Evolutionary conservation across 2,329 filamentous ascomycete species (phyloP).

Genomic region (Colletotrichum horii): DNA sequence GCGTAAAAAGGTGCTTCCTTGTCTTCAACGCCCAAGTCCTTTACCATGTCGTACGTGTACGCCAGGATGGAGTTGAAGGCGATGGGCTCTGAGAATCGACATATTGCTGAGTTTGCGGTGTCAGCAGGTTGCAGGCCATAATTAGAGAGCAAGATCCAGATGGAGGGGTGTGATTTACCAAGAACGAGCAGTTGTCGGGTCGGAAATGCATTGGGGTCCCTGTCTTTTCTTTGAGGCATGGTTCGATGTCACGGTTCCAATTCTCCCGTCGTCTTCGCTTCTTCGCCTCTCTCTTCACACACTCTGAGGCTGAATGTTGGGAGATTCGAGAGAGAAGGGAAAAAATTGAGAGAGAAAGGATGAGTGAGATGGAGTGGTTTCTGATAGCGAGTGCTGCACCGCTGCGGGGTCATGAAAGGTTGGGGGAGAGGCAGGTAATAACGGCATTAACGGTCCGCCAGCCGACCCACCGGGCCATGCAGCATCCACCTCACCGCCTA

Average conservation of each 20-base stretch:
- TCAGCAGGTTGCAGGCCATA: neutral
- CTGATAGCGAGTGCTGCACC: neutral
- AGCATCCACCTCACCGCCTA: neutral
- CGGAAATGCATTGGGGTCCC: constrained; percentile 15
- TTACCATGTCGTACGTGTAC: constrained; percentile 47
- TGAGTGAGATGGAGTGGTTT: neutral
- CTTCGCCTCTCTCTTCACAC: neutral
- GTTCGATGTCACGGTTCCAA: neutral
- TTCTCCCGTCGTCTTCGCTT: neutral
- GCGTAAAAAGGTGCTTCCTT: constrained; percentile 50
- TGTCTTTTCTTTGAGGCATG: constrained; percentile 15
- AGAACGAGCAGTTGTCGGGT: constrained; percentile 14
- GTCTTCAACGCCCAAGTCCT: constrained; percentile 39
- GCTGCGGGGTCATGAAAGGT: neutral
- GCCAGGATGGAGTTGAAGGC: constrained; percentile 51
- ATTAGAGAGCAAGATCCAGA: neutral
- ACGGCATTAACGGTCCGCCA: constrained; percentile 1
- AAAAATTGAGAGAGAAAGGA: neutral
- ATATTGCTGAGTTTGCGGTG: constrained; percentile 38
- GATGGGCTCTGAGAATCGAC: constrained; percentile 50
- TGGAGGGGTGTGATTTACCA: constrained; percentile 1
- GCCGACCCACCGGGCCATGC: neutral
- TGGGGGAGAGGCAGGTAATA: constrained; percentile 8
- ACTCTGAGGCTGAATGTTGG: neutral
- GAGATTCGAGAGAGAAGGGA: neutral